phyloP scores from a whole-genome alignment of 2,329 filamentous ascomycete genomes.

The Trichoderma polysporum region DNA sequence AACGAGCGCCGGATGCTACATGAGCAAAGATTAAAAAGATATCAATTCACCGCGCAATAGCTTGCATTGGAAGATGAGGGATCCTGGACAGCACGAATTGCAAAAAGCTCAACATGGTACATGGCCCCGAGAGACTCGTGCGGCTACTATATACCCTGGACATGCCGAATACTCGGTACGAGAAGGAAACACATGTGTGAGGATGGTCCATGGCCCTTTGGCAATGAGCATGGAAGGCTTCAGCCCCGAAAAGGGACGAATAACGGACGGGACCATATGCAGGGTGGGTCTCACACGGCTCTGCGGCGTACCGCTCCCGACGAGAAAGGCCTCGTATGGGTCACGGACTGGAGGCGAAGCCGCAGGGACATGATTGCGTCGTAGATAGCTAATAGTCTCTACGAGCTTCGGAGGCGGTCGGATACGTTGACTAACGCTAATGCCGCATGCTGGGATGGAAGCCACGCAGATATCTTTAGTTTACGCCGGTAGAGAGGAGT shows the following conservation, averaged over 20 bases:
- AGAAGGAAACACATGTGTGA: constrained; percentile 3
- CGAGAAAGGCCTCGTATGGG: constrained; percentile 40
- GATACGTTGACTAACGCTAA: not conserved
- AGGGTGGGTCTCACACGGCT: constrained; percentile 29
- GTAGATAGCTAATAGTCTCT: not conserved
- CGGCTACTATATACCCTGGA: not conserved
- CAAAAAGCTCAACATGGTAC: not conserved
- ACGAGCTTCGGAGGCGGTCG: constrained; percentile 10
- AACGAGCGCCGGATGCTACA: not conserved
- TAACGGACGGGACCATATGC: not conserved
- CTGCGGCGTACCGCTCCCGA: constrained; percentile 36
- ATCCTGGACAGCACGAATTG: not conserved
- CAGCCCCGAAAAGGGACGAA: constrained; percentile 1
- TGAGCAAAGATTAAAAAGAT: not conserved
- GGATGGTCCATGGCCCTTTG: not conserved
- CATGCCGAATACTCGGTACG: not conserved
- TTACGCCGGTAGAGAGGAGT: not conserved
- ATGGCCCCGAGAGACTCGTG: not conserved
- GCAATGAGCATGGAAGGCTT: not conserved
- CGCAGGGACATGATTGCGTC: not conserved
- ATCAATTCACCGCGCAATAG: not conserved
- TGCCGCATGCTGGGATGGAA: constrained; percentile 7
- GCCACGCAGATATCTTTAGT: not conserved
- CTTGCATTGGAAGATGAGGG: not conserved
- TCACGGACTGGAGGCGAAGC: not conserved